These are phyloP conservation scores for Penicillium sp. DNA, from an alignment of 2,329 filamentous ascomycete genomes.

Conservation along the genomic window DNA sequence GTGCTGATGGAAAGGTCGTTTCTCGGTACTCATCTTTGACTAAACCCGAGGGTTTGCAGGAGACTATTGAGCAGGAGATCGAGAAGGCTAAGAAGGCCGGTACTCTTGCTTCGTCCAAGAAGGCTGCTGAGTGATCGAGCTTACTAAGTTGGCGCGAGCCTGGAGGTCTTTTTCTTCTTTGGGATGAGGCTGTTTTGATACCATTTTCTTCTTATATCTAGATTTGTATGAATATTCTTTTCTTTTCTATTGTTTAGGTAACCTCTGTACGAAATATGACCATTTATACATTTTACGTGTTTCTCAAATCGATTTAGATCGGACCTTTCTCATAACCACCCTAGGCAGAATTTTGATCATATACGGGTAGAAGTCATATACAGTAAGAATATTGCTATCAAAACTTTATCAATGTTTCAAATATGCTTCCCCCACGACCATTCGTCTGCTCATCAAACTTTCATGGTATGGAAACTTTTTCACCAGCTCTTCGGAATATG, in stretches of 20 bases:
- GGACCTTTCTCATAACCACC: not conserved
- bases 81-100: conserved; percentile 52
- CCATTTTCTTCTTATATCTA: not conserved
- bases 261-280: not conserved
- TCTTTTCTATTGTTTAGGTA: not conserved
- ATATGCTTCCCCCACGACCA: not conserved
- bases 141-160: conserved; percentile 25
- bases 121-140: conserved; percentile 18
- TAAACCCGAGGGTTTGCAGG: conserved; percentile 80
- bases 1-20: conserved; percentile 81
- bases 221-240: not conserved
- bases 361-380: not conserved
- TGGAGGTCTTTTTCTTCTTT: not conserved
- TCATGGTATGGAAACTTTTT: not conserved
- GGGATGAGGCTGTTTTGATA: not conserved
- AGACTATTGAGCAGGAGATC: conserved; percentile 72
- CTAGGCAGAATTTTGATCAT: not conserved
- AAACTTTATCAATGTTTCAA: not conserved
- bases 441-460: not conserved
- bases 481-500: not conserved
- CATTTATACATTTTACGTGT: not conserved
- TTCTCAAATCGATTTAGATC: not conserved
- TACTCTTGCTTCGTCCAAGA: conserved; percentile 25
- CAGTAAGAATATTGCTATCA: not conserved
- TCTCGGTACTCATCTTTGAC: conserved; percentile 83